Evolutionary conservation across 2,329 filamentous ascomycete species (phyloP), one percentile per base, ranked within the genome.

Genomic region (Fusarium brachygibbosum): DNA sequence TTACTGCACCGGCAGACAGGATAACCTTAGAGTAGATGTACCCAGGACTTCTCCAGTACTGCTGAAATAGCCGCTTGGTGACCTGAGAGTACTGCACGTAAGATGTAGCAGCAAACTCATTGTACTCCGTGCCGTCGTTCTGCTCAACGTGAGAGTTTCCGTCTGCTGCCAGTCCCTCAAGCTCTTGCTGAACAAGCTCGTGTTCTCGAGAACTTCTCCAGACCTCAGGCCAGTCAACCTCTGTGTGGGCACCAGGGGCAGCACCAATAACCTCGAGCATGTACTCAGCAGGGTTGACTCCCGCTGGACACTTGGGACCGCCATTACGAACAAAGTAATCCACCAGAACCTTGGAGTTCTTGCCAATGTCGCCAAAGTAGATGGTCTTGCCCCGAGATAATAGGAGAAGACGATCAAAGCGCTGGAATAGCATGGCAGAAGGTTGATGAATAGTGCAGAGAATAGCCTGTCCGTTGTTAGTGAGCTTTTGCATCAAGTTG

Each of bases 221-320:
- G 7, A 77, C 74, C 32, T 75, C 69, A 46, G 71, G 74, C 78
- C 78, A 80, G 41, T 86, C 82, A 3, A 78, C 69, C 12, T 80
- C 76, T 0, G 77, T 76, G 13, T 78, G 88, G n/a, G 83, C 83
- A 21, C 84, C 82, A 28, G 86, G 83, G 51, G 89, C 84, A 23
- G 74, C 78, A 8, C 76, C 75, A 45, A 79, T 78, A 14, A 80
- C 78, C 40, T 82, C 78, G 5, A 92, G 82, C 87, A 92, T 91
- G 79, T 87, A 91, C 76, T 92, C 90, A 1, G 90, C 90, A 2
- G 89, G 89, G 63, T 92, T 92, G 14, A 87, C 87, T 6, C 85
- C 84, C 3, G 79, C 69, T 3, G 82, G 81, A 31, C 87, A 88
- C 34, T 81, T 76, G 0, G 83, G 80, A 1, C 84, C 88, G 23